A percentile compares a stretch with the other conserved stretches of the same genome.
These are phyloP conservation scores for Kalaharituber pfeilii DNA, from an alignment of 2,329 filamentous ascomycete genomes.

Conservation along the genomic window DNA sequence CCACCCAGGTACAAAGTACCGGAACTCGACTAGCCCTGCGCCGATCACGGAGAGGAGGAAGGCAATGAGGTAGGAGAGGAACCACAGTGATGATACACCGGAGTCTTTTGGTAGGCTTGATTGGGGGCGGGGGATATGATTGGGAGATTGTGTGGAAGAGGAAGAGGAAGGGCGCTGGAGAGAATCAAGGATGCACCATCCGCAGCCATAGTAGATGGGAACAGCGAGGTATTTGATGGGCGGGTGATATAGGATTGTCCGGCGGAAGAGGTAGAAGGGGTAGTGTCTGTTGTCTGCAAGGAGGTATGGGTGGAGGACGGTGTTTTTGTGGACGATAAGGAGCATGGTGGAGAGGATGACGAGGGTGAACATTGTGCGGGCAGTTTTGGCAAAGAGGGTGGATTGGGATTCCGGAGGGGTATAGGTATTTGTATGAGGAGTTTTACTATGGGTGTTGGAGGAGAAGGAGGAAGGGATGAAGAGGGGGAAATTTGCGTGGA, in stretches of 20 bases:
- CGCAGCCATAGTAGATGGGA: conserved; percentile 43
- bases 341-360: conserved; percentile 30
- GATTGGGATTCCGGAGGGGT: not conserved
- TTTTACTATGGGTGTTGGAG: no score
- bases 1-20: conserved; percentile 94
- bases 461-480: conserved; percentile 24
- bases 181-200: conserved; percentile 3
- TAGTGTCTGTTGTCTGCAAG: conserved; percentile 94
- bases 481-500: conserved; percentile 28
- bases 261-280: conserved; percentile 88
- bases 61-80: conserved; percentile 47
- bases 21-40: conserved; percentile 80
- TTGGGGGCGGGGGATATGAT: no score
- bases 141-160: not conserved
- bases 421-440: no score
- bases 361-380: conserved; percentile 16
- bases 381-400: not conserved
- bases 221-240: conserved; percentile 49
- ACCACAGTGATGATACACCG: conserved; percentile 11
- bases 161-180: not conserved
- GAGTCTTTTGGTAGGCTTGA: not conserved
- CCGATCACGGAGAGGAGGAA: conserved; percentile 66
- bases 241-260: conserved; percentile 46
- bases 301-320: conserved; percentile 86
- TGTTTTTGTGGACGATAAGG: conserved; percentile 56